These are phyloP conservation scores for Ceriops decandra DNA, from an alignment of 345 rosid genomes.

Conservation along the genomic window DNA sequence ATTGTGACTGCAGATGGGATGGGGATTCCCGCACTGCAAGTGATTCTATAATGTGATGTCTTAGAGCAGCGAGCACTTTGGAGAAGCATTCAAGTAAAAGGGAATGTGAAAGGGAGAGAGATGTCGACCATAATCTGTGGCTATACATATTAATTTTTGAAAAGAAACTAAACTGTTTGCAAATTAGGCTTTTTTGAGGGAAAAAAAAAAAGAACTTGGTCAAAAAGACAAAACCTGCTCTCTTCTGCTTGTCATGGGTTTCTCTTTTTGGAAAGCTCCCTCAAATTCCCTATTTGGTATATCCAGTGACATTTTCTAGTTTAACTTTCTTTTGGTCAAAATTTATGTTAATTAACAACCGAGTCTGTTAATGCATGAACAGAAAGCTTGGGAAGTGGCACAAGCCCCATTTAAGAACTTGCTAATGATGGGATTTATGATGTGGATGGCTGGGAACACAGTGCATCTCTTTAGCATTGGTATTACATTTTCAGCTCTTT, in stretches of 20 bases:
- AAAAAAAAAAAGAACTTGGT: not conserved
- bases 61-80: too few relatives aligned
- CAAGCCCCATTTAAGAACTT: slow-evolving; percentile 97
- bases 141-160: not conserved
- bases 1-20: too few relatives aligned
- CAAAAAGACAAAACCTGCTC: not conserved
- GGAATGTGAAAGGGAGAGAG: not conserved
- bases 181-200: not conserved
- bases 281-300: not conserved
- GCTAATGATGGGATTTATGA: slow-evolving; percentile 99
- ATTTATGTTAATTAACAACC: not conserved
- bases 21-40: too few relatives aligned
- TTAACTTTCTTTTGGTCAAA: too few relatives aligned
- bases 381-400: slow-evolving; percentile 99
- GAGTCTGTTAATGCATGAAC: slow-evolving; percentile 20
- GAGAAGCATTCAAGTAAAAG: not conserved
- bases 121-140: too few relatives aligned
- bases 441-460: slow-evolving; percentile 99
- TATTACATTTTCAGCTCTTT: slow-evolving; percentile 95
- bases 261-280: not conserved
- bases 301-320: not conserved
- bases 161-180: not conserved
- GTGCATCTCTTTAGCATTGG: slow-evolving; percentile 99
- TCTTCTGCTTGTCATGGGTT: not conserved
- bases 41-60: too few relatives aligned